phyloP scores from a whole-genome alignment of 2,329 filamentous ascomycete species.

The Cercospora janseana region DNA sequence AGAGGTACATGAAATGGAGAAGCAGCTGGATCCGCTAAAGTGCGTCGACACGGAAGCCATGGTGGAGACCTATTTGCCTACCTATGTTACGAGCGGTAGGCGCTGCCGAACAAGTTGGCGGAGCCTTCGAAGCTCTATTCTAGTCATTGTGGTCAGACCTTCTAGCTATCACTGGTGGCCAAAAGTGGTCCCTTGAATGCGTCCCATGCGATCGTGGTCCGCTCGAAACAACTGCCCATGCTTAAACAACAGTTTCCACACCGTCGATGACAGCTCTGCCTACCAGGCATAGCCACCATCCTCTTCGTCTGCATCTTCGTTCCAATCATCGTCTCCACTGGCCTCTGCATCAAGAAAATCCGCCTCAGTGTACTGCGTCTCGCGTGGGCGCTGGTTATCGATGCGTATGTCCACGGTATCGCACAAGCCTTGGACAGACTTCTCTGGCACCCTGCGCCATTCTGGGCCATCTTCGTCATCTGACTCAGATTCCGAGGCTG shows the following conservation, averaged over 20 bases:
- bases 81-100: conserved; percentile 1
- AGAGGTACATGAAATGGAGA: not conserved
- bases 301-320: conserved; percentile 55
- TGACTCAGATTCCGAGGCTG: conserved; percentile 33
- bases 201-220: no score
- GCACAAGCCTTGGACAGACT: conserved; percentile 66
- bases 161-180: no score
- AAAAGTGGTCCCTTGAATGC: no score
- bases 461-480: conserved; percentile 40
- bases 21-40: not conserved
- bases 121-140: conserved; percentile 1
- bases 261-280: conserved; percentile 1
- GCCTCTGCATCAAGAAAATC: conserved; percentile 67
- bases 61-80: no score
- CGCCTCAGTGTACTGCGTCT: conserved; percentile 66
- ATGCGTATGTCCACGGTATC: conserved; percentile 68
- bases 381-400: conserved; percentile 71
- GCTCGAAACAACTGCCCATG: no score
- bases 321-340: conserved; percentile 58
- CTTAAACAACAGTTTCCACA: not conserved
- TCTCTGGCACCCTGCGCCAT: conserved; percentile 30
- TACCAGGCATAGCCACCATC: conserved; percentile 43
- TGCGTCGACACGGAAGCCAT: no score
- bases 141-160: no score
- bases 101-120: not conserved